Evolutionary conservation across 139 green algal species (phyloP), one percentile per base, ranked within the genome.

Genomic region (Picochlorum sp.): DNA sequence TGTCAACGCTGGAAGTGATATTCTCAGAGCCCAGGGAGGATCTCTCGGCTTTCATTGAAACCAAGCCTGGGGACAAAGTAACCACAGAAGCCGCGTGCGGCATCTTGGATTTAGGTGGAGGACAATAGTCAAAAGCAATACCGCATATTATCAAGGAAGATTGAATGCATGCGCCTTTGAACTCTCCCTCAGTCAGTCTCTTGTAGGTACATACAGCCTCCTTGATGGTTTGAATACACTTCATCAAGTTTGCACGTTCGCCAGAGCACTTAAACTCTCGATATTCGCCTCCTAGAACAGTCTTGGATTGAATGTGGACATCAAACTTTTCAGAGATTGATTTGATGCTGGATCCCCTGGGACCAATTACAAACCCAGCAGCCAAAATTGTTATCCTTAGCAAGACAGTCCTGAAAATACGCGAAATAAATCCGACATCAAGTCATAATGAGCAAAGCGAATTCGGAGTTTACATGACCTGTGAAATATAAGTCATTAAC

Each of bases 331-430:
- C 77, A 65, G 79, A 85, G 66, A 95, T 88, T 51, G 92, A 81
- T 13, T 86, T 79, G 21, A 95, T 81, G 24, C 66, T 79, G 26
- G 66, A 50, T 58, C 86, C 85, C 49, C 58, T 73, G 0, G 83
- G 75, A 18, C 81, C 88, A 31, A 95, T 95, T 34, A 95, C 75
- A 54, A 95, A 95, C 16, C 88, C 88, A n/a, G 88, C 83, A 24
- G 88, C 88, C 57, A 95, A 83, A 14, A 95, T 77, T 2, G 88
- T 95, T 57, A 95, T 83, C 28, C 81, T 65, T 62, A 95, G 65
- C 38, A 79, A 67, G 16, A 81, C 74, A 31, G 51, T 59, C 21
- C 51, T 30, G 44, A 3, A 58, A 54, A 41, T 41, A 6, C 8
- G 34, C 47, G 15, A 54, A 21, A 54, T 5, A 21, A 54, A 54